Percentiles rank a stretch among this genome's conserved stretches.
Evolutionary conservation across 139 green algal genomes (phyloP).

Genomic region (Mychonastes homosphaera): DNA sequence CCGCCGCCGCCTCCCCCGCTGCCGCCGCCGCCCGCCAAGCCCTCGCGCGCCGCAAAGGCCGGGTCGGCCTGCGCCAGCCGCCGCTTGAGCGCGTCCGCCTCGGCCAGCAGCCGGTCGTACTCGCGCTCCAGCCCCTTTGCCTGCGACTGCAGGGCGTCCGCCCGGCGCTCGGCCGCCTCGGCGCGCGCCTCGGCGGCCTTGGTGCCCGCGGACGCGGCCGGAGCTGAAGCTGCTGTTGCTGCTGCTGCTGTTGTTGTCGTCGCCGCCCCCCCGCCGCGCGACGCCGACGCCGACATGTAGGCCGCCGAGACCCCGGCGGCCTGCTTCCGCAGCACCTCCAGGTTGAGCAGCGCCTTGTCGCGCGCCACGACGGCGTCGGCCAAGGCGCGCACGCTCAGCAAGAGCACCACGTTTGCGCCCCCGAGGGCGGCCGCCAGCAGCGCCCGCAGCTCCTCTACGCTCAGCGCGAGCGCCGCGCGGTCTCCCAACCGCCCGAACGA

Average conservation of each 20-base stretch:
- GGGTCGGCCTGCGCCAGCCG: no score
- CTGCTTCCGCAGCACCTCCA: constrained; percentile 18
- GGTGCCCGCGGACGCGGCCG: not conserved
- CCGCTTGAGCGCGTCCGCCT: constrained; percentile 10
- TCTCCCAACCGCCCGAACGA: not conserved
- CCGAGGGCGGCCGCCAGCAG: constrained; percentile 13
- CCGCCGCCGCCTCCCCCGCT: no score
- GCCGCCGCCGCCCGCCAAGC: no score
- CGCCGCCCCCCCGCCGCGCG: not conserved
- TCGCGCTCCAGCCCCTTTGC: constrained; percentile 16
- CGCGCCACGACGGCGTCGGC: constrained; percentile 5
- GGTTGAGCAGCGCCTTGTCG: constrained; percentile 15
- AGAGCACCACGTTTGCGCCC: constrained; percentile 8
- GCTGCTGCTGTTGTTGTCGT: not conserved
- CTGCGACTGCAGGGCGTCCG: not conserved
- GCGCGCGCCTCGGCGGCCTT: not conserved
- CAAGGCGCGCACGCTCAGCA: constrained; percentile 4
- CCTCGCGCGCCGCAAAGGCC: no score
- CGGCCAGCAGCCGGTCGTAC: constrained; percentile 18
- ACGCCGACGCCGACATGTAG: not conserved
- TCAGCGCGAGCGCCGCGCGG: constrained; percentile 13
- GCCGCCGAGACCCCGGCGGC: not conserved
- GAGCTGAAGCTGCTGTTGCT: not conserved
- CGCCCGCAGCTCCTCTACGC: constrained; percentile 16
- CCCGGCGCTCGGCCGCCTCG: not conserved